phyloP scores from a whole-genome alignment of 148 eudicot genomes.

The Amaranthus hypochondriacus region DNA sequence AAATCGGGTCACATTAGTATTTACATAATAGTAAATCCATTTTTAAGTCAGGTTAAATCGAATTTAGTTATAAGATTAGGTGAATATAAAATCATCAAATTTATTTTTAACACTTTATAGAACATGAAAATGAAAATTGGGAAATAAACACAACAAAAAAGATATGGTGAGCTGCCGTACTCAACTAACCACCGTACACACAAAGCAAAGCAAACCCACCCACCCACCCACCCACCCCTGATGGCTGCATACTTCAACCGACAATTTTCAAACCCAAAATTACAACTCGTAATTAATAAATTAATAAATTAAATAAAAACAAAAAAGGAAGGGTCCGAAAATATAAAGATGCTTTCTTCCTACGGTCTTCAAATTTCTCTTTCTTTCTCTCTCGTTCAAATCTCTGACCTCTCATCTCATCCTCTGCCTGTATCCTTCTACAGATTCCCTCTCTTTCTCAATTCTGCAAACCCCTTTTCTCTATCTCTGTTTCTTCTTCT shows the following conservation, averaged over 20 bases:
- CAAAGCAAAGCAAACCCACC: background rate
- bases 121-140: too few relatives aligned
- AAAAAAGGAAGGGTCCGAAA: background rate
- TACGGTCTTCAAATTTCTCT: background rate
- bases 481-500: background rate
- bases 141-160: too few relatives aligned
- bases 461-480: background rate
- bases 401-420: conserved; percentile 14
- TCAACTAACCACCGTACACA: conserved; percentile 15
- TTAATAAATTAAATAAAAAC: background rate
- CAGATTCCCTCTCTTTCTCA: background rate
- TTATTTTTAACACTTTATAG: too few relatives aligned
- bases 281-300: background rate
- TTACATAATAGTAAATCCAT: too few relatives aligned
- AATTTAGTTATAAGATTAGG: too few relatives aligned
- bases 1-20: too few relatives aligned
- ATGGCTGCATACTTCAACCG: background rate
- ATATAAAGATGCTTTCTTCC: background rate
- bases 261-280: background rate
- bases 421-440: background rate
- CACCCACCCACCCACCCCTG: background rate
- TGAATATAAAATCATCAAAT: too few relatives aligned
- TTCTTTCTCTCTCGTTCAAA: background rate
- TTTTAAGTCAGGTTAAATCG: too few relatives aligned
- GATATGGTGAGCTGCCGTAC: conserved; percentile 1